Evolutionary conservation across 2,329 filamentous ascomycete species (phyloP), one percentile per base, ranked within the genome.

Genomic region (Hawksworthiomyces lignivorus): DNA sequence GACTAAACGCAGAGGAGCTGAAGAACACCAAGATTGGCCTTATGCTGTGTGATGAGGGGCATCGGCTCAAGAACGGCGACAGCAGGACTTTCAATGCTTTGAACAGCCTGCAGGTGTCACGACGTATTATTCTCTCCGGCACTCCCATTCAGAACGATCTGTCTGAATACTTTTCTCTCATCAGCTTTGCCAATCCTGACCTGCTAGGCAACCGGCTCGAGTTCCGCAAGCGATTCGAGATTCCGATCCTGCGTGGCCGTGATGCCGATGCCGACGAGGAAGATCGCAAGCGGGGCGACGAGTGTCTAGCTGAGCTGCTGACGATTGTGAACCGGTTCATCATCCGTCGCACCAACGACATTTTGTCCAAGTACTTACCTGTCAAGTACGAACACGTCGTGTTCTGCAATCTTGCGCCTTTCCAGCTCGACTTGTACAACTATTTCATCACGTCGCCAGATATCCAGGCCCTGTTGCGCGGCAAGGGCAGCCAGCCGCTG

Each of bases 381-480:
- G 82, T 97, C 68, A 98, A 98, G 68, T 98, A 98, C 63, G 92
- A 98, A 62, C 92, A 98, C 59, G 92, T 98, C 22, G 92, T 98
- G 1, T 98, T 98, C 65, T 98, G 92, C 72, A 90, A 90, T 53
- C 73, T 95, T 34, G 84, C 92, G 14, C 85, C 86, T 0, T 97
- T 98, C 65, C 92, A 98, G 61, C 74, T 88, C 41, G 86, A 87
- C 51, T 69, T 98, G 2, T 98, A 98, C 70, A 95, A 95, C 56
- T 87, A 96, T 62, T 98, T 98, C 62, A 89, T 98, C 62, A 87
- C 84, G 37, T 96, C 89, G 46, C 90, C 92, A 0, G 87, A 94
- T 47, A 97, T 98, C 55, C 88, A 94, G 59, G 88, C 85, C 40
- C 69, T 98, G 33, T 75, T 98, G 27, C 80, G 86, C 50, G 92